These are phyloP conservation scores for Nitzschia putrida DNA, from an alignment of 108 stramenopile species.

Conservation along the genomic window DNA sequence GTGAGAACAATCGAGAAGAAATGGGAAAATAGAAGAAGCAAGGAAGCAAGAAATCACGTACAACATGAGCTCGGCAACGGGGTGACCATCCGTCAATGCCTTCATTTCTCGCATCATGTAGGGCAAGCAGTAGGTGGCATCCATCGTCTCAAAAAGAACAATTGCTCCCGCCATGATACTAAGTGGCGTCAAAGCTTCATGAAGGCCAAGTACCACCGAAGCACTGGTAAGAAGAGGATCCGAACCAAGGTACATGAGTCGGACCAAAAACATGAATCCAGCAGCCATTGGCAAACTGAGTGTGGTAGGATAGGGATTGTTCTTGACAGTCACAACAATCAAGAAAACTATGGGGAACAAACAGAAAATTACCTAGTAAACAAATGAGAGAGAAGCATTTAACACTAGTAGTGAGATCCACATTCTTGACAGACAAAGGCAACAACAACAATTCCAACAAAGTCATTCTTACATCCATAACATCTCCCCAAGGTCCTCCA, in stretches of 20 bases:
- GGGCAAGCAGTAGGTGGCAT: slow-evolving; percentile 62
- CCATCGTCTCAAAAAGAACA: slow-evolving; percentile 67
- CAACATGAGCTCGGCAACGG: slow-evolving; percentile 54
- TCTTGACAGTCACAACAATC: slow-evolving; percentile 44
- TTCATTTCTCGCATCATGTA: slow-evolving; percentile 79
- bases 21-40: not conserved
- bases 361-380: slow-evolving; percentile 39
- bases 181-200: slow-evolving; percentile 54
- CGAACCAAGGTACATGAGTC: slow-evolving; percentile 61
- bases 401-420: not conserved
- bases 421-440: not conserved
- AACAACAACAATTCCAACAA: not conserved
- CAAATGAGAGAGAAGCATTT: not conserved
- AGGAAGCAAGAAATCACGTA: not conserved
- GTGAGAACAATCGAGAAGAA: not conserved
- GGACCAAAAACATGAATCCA: slow-evolving; percentile 54
- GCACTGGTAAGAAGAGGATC: slow-evolving; percentile 46
- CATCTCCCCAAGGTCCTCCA: slow-evolving; percentile 54
- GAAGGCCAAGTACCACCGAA: slow-evolving; percentile 50
- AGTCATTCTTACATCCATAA: slow-evolving; percentile 49
- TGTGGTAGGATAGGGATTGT: slow-evolving; percentile 50
- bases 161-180: slow-evolving; percentile 65
- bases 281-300: slow-evolving; percentile 53
- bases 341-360: slow-evolving; percentile 56
- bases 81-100: slow-evolving; percentile 57